A percentile compares a stretch with the other conserved stretches of the same genome.
phyloP scores from a whole-genome alignment of 352 stramenopile species.

The Globisporangium parvum region DNA sequence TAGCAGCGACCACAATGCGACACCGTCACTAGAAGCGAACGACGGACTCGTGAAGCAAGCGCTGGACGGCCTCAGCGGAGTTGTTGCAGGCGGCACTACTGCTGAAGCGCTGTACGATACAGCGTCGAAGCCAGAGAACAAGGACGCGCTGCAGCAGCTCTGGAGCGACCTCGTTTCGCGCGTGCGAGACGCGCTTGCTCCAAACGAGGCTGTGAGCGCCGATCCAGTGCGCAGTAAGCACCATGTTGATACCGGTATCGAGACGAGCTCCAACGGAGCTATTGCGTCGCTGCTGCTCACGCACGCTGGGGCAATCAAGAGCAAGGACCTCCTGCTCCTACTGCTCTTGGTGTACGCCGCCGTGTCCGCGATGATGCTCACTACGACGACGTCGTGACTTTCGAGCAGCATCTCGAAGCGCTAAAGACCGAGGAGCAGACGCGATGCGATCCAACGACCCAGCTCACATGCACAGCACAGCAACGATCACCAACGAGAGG shows the following conservation, averaged over 20 bases:
- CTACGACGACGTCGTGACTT: background rate
- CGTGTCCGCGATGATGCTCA: slow-evolving; percentile 1
- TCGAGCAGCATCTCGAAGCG: background rate
- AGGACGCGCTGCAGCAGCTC: background rate
- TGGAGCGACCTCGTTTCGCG: background rate
- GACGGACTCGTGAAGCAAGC: background rate
- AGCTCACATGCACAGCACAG: no score
- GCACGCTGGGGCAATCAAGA: background rate
- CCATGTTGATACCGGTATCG: background rate
- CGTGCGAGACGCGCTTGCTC: background rate
- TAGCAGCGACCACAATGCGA: background rate
- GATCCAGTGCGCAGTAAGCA: background rate
- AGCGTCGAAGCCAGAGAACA: background rate
- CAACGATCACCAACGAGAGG: no score
- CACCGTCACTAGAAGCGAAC: background rate
- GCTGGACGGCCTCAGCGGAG: background rate
- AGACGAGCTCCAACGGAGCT: background rate
- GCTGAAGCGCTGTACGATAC: slow-evolving; percentile 4
- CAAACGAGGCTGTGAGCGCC: background rate
- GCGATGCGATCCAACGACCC: background rate
- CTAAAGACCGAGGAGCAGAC: no score
- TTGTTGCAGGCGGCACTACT: slow-evolving; percentile 2
- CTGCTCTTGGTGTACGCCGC: slow-evolving; percentile 4
- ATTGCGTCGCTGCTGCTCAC: background rate
- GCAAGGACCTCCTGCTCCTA: slow-evolving; percentile 1